phyloP scores from a whole-genome alignment of 352 stramenopile species.

The Phytophthora pini region DNA sequence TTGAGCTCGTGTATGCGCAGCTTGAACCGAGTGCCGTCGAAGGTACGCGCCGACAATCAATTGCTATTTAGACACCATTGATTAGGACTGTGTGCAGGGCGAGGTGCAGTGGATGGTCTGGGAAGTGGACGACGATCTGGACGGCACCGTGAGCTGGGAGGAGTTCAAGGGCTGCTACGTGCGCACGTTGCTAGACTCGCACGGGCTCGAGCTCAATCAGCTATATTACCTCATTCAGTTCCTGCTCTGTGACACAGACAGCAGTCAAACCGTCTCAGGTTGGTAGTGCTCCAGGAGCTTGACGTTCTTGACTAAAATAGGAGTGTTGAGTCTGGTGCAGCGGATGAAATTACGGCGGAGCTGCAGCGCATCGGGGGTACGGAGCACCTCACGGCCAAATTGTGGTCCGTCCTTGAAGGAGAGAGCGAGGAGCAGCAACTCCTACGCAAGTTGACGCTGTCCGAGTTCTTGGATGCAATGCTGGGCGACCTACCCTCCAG shows the following conservation, averaged over 20 bases:
- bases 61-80: not conserved
- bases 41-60: conserved; percentile 29
- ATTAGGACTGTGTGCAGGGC: conserved; percentile 40
- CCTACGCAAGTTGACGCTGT: conserved; percentile 55
- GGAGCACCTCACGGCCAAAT: conserved; percentile 45
- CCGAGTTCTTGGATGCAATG: conserved; percentile 57
- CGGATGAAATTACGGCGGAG: conserved; percentile 55
- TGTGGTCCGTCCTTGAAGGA: conserved; percentile 45
- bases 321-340: conserved; percentile 29
- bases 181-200: conserved; percentile 90
- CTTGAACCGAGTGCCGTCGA: conserved; percentile 39
- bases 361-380: conserved; percentile 54
- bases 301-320: conserved; percentile 1
- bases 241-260: conserved; percentile 93
- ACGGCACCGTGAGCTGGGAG: conserved; percentile 91
- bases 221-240: conserved; percentile 96
- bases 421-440: conserved; percentile 54
- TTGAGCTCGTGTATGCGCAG: conserved; percentile 54
- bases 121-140: conserved; percentile 96
- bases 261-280: conserved; percentile 89
- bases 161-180: conserved; percentile 95
- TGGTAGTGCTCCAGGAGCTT: not conserved
- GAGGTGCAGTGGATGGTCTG: conserved; percentile 97
- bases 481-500: conserved; percentile 44
- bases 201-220: conserved; percentile 92